Percentiles rank a stretch among this genome's conserved stretches.
phyloP scores from a whole-genome alignment of 805 yeast genomes.

The Zygosaccharomyces siamensis region DNA sequence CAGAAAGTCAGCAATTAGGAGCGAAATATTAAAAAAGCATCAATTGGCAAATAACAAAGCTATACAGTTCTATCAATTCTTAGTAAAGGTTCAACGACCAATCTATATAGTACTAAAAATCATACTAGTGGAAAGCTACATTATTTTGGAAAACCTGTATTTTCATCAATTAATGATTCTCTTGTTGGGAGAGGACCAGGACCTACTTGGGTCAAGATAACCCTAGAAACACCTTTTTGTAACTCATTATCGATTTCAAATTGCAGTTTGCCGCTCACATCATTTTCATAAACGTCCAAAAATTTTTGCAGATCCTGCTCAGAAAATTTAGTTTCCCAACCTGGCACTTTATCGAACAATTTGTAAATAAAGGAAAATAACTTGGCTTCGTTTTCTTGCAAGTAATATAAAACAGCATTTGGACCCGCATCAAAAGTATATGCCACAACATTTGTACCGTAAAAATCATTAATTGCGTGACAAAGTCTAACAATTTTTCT shows the following conservation, averaged over 20 bases:
- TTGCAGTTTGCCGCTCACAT: slow-evolving; percentile 32
- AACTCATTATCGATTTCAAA: slow-evolving; percentile 48
- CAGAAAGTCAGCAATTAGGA: not conserved
- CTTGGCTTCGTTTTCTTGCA: slow-evolving; percentile 63
- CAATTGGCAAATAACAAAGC: not conserved
- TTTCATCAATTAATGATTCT: slow-evolving; percentile 51
- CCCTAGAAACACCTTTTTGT: slow-evolving; percentile 68
- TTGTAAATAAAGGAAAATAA: slow-evolving; percentile 67
- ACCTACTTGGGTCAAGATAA: slow-evolving; percentile 83
- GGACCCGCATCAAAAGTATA: slow-evolving; percentile 99
- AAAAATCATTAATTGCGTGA: slow-evolving; percentile 65
- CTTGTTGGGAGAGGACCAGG: slow-evolving; percentile 70
- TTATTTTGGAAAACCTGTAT: slow-evolving; percentile 56
- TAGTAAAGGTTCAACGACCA: not conserved
- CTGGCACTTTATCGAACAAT: slow-evolving; percentile 54
- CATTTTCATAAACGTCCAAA: slow-evolving; percentile 23
- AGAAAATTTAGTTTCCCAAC: slow-evolving; percentile 55
- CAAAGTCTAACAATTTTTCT: slow-evolving; percentile 72
- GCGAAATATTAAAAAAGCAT: not conserved
- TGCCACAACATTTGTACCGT: slow-evolving; percentile 67
- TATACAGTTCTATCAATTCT: not conserved
- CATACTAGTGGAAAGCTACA: not conserved
- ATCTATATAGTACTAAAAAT: not conserved
- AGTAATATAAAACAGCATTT: slow-evolving; percentile 92
- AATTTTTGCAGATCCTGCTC: slow-evolving; percentile 29